Conservation (phyloP, 208 protist genomes). For the Acanthamoeba sp. region DNA sequence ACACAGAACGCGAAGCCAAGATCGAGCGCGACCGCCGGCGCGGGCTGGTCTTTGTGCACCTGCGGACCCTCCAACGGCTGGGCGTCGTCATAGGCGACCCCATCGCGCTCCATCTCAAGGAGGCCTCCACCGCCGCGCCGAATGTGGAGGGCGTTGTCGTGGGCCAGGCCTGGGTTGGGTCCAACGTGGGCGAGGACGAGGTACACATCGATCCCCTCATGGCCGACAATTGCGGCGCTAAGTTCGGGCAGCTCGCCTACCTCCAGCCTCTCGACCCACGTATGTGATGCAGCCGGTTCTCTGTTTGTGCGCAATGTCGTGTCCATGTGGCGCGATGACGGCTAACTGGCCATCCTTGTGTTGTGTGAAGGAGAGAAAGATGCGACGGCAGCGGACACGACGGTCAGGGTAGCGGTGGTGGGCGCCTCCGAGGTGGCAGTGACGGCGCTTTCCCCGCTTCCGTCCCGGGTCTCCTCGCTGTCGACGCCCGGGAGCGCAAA, state of each 20-base stretch:
- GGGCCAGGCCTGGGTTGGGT: conserved; percentile 32
- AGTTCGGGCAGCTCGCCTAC: conserved; percentile 17
- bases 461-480: neutral
- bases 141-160: neutral
- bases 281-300: neutral
- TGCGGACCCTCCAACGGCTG: conserved; percentile 34
- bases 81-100: conserved; percentile 43
- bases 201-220: conserved; percentile 5
- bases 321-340: no score
- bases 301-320: neutral
- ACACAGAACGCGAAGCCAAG: conserved; percentile 51
- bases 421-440: neutral
- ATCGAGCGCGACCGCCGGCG: conserved; percentile 24
- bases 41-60: conserved; percentile 20
- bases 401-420: neutral
- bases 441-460: conserved; percentile 7
- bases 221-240: conserved; percentile 12
- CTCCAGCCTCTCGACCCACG: conserved; percentile 6
- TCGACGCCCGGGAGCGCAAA: neutral
- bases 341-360: no score
- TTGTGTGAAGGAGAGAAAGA: neutral
- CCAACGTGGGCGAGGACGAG: conserved; percentile 44
- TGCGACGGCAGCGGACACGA: neutral
- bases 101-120: neutral
- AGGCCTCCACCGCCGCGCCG: neutral